These are phyloP conservation scores for Amaranthus cruentus DNA, from an alignment of 148 eudicot genomes.

Conservation along the genomic window DNA sequence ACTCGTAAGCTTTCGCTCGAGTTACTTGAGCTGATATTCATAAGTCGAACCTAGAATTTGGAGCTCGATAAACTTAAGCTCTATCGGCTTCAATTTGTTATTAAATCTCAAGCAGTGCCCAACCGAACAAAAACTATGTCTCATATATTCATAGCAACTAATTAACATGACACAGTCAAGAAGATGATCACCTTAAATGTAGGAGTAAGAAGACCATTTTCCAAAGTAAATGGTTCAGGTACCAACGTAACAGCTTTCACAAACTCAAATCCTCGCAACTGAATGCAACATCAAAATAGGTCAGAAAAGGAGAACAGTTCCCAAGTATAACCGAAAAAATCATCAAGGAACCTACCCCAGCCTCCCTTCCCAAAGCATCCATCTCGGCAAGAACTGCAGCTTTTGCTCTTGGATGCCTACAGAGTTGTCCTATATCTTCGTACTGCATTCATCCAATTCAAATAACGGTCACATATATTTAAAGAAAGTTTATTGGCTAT, in stretches of 20 bases:
- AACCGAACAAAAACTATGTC: neutral
- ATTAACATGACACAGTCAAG: neutral
- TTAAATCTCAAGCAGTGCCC: neutral
- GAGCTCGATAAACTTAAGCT: neutral
- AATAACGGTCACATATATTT: neutral
- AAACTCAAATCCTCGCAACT: slow-evolving; percentile 87
- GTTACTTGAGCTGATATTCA: neutral
- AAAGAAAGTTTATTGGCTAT: neutral
- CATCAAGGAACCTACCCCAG: slow-evolving; percentile 44
- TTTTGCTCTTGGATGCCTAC: slow-evolving; percentile 66
- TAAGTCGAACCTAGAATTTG: neutral
- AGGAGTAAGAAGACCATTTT: slow-evolving; percentile 91
- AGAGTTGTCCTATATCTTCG: slow-evolving; percentile 60
- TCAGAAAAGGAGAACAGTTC: neutral
- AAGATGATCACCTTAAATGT: slow-evolving; percentile 59
- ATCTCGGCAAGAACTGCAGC: slow-evolving; percentile 82
- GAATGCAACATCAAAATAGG: slow-evolving; percentile 16
- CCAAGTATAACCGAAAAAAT: neutral
- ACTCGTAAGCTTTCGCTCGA: neutral
- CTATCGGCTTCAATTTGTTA: neutral
- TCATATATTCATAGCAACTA: neutral
- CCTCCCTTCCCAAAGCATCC: slow-evolving; percentile 76
- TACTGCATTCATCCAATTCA: slow-evolving; percentile 33
- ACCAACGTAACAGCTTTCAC: slow-evolving; percentile 84
- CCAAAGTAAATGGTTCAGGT: slow-evolving; percentile 73